phyloP scores from a whole-genome alignment of 305 asterid species.

The Fraxinus platypoda region DNA sequence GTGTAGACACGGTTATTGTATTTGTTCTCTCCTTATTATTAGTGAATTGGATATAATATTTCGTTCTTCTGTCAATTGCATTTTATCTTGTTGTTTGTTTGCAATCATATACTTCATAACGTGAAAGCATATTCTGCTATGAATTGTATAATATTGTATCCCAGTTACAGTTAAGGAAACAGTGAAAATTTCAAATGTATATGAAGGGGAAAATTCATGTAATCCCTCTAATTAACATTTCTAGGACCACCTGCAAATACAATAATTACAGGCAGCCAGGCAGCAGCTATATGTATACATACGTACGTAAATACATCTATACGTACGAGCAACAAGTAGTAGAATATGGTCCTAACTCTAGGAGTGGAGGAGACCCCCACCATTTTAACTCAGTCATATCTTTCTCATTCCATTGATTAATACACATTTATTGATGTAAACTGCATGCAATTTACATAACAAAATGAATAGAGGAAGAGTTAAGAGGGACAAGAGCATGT shows the following conservation, averaged over 20 bases:
- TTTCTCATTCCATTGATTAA: conserved; percentile 15
- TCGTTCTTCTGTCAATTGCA: no score
- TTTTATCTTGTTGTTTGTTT: no score
- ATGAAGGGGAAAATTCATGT: background rate
- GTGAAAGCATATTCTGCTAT: background rate
- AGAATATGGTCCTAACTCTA: conserved; percentile 29
- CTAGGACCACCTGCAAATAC: conserved; percentile 38
- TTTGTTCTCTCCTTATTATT: no score
- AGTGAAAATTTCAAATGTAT: background rate
- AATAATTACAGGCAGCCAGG: conserved; percentile 12
- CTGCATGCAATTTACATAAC: background rate
- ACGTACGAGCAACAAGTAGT: conserved; percentile 29
- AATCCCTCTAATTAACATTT: background rate
- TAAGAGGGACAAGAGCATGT: conserved; percentile 2
- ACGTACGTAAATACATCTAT: no score
- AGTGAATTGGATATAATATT: no score
- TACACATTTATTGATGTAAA: conserved; percentile 13
- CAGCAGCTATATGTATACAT: background rate
- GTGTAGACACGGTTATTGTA: no score
- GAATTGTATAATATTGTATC: background rate
- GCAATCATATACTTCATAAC: no score
- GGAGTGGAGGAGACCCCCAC: conserved; percentile 13
- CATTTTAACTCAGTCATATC: conserved; percentile 18
- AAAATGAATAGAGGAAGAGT: background rate
- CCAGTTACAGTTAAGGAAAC: conserved; percentile 5